These are phyloP conservation scores for Lecanoromycetidae sp. DNA, from an alignment of 2,329 filamentous ascomycete species.

Conservation along the genomic window DNA sequence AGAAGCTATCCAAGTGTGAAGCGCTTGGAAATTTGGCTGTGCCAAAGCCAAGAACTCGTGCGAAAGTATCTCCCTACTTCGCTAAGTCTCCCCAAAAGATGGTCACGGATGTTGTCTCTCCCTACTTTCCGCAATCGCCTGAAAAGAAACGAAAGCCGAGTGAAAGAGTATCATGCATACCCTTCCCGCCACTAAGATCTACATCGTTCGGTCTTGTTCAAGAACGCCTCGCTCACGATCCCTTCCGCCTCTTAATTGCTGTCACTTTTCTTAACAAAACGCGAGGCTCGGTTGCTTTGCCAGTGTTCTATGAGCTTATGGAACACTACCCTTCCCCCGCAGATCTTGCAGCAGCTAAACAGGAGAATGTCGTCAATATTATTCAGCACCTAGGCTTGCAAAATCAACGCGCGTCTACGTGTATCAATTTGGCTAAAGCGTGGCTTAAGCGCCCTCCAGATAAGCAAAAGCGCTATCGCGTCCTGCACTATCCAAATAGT, in stretches of 20 bases:
- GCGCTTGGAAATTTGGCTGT: background rate
- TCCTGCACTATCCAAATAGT: conserved; percentile 42
- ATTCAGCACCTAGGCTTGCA: conserved; percentile 63
- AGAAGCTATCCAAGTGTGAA: background rate
- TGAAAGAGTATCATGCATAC: conserved; percentile 33
- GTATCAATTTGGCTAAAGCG: conserved; percentile 56
- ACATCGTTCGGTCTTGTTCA: conserved; percentile 68
- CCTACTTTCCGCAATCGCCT: conserved; percentile 30
- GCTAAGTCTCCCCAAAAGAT: conserved; percentile 22
- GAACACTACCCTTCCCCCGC: conserved; percentile 54
- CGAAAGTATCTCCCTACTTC: conserved; percentile 32
- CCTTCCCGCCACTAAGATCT: conserved; percentile 55
- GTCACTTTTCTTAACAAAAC: conserved; percentile 80
- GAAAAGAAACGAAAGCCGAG: conserved; percentile 17
- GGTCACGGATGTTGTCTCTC: conserved; percentile 22
- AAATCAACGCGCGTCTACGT: conserved; percentile 51
- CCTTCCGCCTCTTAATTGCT: conserved; percentile 70
- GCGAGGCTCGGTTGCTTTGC: conserved; percentile 59
- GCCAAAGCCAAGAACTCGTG: background rate
- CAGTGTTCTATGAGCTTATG: conserved; percentile 59
- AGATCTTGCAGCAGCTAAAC: conserved; percentile 46
- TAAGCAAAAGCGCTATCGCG: conserved; percentile 45
- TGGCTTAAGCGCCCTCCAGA: conserved; percentile 55
- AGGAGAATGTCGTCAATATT: conserved; percentile 46
- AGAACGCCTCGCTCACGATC: conserved; percentile 60